Conservation (phyloP, 805 yeast species). For the Metschnikowia kofuensis region DNA sequence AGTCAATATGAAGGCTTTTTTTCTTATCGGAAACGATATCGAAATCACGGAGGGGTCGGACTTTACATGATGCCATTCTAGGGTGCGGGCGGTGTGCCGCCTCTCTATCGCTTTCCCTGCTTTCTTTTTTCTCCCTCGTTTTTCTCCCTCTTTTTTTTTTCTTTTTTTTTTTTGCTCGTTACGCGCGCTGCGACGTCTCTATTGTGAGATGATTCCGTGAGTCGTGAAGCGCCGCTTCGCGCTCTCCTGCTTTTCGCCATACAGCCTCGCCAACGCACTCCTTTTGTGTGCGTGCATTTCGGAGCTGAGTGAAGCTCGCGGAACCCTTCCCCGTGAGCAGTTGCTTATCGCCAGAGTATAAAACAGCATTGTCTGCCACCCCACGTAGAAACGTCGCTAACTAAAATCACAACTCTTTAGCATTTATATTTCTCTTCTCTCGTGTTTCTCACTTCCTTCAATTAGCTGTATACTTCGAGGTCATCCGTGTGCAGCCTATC, state of each 20-base stretch:
- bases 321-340: slow-evolving; percentile 9
- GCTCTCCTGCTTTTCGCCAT: slow-evolving; percentile 6
- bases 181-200: not conserved
- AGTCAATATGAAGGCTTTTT: too few relatives aligned
- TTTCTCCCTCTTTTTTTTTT: too few relatives aligned
- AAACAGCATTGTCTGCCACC: not conserved
- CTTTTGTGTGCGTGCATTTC: slow-evolving; percentile 3
- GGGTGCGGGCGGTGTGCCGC: not conserved
- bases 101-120: not conserved
- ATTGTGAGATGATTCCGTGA: not conserved
- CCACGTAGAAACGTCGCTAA: too few relatives aligned
- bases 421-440: not conserved
- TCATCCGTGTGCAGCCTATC: not conserved
- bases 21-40: too few relatives aligned
- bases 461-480: not conserved
- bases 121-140: too few relatives aligned
- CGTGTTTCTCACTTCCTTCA: not conserved
- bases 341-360: slow-evolving; percentile 5
- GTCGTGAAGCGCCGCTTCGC: slow-evolving; percentile 1
- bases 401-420: not conserved
- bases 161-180: not conserved
- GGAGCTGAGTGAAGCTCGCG: slow-evolving; percentile 10
- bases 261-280: slow-evolving; percentile 11
- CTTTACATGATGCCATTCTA: too few relatives aligned
- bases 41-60: too few relatives aligned